Conservation (phyloP, 2,329 filamentous ascomycete species). For the Lecanicillium sp. region DNA sequence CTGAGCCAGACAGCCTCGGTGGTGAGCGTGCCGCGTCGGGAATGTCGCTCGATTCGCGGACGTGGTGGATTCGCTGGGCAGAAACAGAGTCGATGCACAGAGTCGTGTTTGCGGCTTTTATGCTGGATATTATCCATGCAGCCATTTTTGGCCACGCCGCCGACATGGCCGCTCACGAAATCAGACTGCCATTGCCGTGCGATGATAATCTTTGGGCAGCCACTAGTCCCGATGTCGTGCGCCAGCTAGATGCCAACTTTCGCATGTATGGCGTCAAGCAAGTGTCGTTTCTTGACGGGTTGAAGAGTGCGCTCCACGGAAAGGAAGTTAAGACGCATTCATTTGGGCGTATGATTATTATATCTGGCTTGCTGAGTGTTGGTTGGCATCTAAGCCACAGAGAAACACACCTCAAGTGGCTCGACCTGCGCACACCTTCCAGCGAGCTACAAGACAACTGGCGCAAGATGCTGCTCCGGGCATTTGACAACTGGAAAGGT, state of each 20-base stretch:
- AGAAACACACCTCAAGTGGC: slow-evolving; percentile 74
- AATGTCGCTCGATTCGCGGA: slow-evolving; percentile 29
- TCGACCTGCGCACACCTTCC: slow-evolving; percentile 58
- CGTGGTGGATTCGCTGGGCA: slow-evolving; percentile 82
- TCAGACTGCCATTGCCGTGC: slow-evolving; percentile 76
- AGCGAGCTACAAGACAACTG: slow-evolving; percentile 61
- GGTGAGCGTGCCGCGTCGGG: slow-evolving; percentile 28
- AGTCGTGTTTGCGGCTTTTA: slow-evolving; percentile 82
- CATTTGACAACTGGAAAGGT: slow-evolving; percentile 80
- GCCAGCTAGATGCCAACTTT: slow-evolving; percentile 66
- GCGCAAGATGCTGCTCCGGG: slow-evolving; percentile 66
- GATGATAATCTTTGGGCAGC: slow-evolving; percentile 84
- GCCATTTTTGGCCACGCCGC: slow-evolving; percentile 89
- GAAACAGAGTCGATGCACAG: slow-evolving; percentile 79
- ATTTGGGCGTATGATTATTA: slow-evolving; percentile 82
- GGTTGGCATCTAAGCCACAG: slow-evolving; percentile 87
- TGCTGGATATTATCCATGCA: slow-evolving; percentile 81
- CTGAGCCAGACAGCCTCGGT: slow-evolving; percentile 33
- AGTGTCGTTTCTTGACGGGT: slow-evolving; percentile 72
- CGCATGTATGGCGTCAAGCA: slow-evolving; percentile 72
- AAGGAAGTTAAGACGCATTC: slow-evolving; percentile 77
- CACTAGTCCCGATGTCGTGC: slow-evolving; percentile 66
- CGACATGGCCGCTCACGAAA: slow-evolving; percentile 85
- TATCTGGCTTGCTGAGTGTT: slow-evolving; percentile 83
- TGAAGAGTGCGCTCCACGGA: slow-evolving; percentile 76